A percentile compares a stretch with the other conserved stretches of the same genome.
These are phyloP conservation scores for Gaeumannomyces sp. DNA, from an alignment of 2,329 filamentous ascomycete species.

Conservation along the genomic window DNA sequence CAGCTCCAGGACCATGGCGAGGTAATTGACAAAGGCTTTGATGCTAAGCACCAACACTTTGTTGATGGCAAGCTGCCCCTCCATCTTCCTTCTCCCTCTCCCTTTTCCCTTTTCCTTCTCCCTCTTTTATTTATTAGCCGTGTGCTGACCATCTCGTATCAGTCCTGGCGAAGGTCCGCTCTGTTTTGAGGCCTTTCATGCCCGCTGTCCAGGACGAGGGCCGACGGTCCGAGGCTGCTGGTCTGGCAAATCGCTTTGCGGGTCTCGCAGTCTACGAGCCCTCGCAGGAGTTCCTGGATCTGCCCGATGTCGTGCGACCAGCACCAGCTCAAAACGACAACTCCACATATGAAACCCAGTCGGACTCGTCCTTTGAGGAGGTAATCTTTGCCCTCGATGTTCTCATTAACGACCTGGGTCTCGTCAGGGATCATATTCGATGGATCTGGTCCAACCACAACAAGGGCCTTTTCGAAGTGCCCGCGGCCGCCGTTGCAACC, in stretches of 20 bases:
- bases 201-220: conserved; percentile 19
- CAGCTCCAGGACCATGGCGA: conserved; percentile 16
- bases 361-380: conserved; percentile 19
- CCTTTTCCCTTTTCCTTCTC: neutral
- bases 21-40: conserved; percentile 15
- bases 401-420: conserved; percentile 25
- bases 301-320: conserved; percentile 22
- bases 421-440: conserved; percentile 21
- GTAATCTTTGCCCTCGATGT: conserved; percentile 21
- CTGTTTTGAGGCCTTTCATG: conserved; percentile 22
- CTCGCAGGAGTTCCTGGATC: conserved; percentile 29
- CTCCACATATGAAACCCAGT: conserved; percentile 27
- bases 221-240: neutral
- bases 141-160: neutral
- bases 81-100: neutral
- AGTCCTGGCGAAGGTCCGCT: conserved; percentile 28
- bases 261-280: conserved; percentile 30
- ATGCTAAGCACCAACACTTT: conserved; percentile 27
- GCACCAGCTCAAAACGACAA: conserved; percentile 13
- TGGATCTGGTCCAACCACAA: conserved; percentile 25
- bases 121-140: neutral
- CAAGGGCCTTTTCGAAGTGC: conserved; percentile 22
- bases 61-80: conserved; percentile 15
- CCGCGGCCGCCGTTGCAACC: conserved; percentile 28
- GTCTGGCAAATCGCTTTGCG: conserved; percentile 27